Evolutionary conservation across 169 alveolate species (phyloP).

Genomic region (Cytauxzoon felis): DNA sequence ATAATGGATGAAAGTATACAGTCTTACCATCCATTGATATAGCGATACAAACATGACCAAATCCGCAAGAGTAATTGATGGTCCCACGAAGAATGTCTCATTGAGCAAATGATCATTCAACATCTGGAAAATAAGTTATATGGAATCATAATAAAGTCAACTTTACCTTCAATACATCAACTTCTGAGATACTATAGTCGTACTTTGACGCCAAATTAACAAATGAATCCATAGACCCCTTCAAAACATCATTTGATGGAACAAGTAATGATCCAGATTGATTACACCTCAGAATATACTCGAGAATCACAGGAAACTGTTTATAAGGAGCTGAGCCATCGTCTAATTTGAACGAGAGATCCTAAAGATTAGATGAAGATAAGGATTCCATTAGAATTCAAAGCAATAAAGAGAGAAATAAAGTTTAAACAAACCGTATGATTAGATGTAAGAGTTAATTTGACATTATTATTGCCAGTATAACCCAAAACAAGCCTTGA

Average conservation of each 20-base stretch:
- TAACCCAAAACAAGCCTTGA: slow-evolving; percentile 4
- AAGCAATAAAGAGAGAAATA: not conserved
- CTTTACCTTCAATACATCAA: slow-evolving; percentile 29
- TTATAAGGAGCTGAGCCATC: slow-evolving; percentile 18
- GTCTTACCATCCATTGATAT: slow-evolving; percentile 42
- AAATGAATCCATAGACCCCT: slow-evolving; percentile 51
- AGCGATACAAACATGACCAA: slow-evolving; percentile 46
- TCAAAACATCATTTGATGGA: slow-evolving; percentile 22
- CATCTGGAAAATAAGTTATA: not conserved
- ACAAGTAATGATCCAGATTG: slow-evolving; percentile 24
- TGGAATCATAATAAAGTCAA: not conserved
- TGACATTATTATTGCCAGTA: slow-evolving; percentile 1
- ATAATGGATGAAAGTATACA: not conserved
- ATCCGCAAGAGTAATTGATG: slow-evolving; percentile 47
- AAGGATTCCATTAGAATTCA: not conserved
- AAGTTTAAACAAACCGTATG: not conserved
- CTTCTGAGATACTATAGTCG: slow-evolving; percentile 24
- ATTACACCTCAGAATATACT: slow-evolving; percentile 8
- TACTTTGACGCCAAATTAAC: slow-evolving; percentile 49
- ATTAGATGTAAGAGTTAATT: not conserved
- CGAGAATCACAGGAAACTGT: slow-evolving; percentile 37
- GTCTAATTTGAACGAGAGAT: not conserved
- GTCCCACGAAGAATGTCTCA: slow-evolving; percentile 50
- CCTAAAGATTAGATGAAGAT: not conserved
- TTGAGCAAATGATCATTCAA: slow-evolving; percentile 27